phyloP scores from a whole-genome alignment of 306 rosid genomes.

The Casuarina glauca region DNA sequence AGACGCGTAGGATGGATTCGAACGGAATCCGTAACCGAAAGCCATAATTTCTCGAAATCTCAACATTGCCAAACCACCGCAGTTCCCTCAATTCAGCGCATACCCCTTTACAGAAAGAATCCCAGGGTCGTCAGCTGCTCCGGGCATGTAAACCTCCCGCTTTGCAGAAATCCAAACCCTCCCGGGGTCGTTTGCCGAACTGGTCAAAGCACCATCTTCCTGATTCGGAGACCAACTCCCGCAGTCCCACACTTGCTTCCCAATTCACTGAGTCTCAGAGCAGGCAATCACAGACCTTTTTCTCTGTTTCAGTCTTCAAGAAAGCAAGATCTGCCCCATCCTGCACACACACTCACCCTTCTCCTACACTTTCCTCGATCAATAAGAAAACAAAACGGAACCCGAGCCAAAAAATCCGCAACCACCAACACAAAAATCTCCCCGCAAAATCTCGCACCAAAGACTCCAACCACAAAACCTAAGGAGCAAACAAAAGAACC shows the following conservation, averaged over 20 bases:
- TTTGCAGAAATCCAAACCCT: neutral
- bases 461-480: neutral
- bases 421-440: slow-evolving; percentile 32
- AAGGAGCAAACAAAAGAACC: neutral
- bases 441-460: slow-evolving; percentile 21
- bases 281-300: neutral
- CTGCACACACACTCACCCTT: slow-evolving; percentile 24
- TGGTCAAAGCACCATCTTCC: neutral
- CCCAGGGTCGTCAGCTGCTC: neutral
- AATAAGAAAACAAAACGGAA: slow-evolving; percentile 7
- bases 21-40: slow-evolving; percentile 21
- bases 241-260: neutral
- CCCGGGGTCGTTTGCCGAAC: neutral
- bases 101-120: neutral
- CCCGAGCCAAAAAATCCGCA: neutral
- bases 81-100: slow-evolving; percentile 1
- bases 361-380: slow-evolving; percentile 11
- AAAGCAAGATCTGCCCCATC: slow-evolving; percentile 36
- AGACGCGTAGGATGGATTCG: slow-evolving; percentile 14
- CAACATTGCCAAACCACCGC: neutral
- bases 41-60: slow-evolving; percentile 9
- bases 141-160: neutral
- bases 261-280: neutral
- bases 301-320: neutral
- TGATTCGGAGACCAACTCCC: neutral